Conservation (phyloP, 345 rosid genomes). For the Noccaea bulbosa region DNA sequence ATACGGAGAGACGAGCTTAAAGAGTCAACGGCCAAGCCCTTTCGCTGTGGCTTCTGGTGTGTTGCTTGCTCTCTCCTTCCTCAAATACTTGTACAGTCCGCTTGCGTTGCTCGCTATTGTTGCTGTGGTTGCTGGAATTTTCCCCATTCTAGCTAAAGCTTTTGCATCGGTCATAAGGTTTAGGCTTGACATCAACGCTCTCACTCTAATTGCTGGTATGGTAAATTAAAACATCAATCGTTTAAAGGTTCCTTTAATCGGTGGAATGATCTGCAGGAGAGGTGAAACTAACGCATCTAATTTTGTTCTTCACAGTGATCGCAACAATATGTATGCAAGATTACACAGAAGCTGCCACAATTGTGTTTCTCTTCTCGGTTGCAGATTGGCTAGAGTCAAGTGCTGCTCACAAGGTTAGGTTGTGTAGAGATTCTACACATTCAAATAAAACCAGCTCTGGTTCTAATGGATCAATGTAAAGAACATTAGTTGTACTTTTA, state of each 20-base stretch:
- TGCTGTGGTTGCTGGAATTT: constrained; percentile 63
- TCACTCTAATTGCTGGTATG: constrained; percentile 80
- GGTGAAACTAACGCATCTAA: neutral
- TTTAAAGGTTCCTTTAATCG: neutral
- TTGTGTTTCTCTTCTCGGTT: constrained; percentile 77
- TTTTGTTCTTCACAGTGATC: constrained; percentile 51
- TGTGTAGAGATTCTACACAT: neutral
- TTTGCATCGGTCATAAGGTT: constrained; percentile 52
- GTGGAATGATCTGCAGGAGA: constrained; percentile 1
- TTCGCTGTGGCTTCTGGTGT: constrained; percentile 62
- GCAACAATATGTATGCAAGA: constrained; percentile 78
- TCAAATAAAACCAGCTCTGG: neutral
- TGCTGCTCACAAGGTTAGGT: constrained; percentile 78
- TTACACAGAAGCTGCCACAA: constrained; percentile 77
- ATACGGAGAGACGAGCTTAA: constrained; percentile 51
- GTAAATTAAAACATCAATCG: constrained; percentile 35
- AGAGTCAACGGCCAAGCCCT: constrained; percentile 82
- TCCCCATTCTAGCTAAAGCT: constrained; percentile 59
- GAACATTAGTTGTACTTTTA: neutral
- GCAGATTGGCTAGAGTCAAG: constrained; percentile 89
- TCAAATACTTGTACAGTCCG: constrained; percentile 54
- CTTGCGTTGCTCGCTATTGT: constrained; percentile 62
- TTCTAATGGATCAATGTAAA: neutral
- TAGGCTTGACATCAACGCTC: constrained; percentile 69
- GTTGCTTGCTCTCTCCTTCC: constrained; percentile 53